These are phyloP conservation scores for Calonectria pauciramosa DNA, from an alignment of 2,329 filamentous ascomycete genomes.

Conservation along the genomic window DNA sequence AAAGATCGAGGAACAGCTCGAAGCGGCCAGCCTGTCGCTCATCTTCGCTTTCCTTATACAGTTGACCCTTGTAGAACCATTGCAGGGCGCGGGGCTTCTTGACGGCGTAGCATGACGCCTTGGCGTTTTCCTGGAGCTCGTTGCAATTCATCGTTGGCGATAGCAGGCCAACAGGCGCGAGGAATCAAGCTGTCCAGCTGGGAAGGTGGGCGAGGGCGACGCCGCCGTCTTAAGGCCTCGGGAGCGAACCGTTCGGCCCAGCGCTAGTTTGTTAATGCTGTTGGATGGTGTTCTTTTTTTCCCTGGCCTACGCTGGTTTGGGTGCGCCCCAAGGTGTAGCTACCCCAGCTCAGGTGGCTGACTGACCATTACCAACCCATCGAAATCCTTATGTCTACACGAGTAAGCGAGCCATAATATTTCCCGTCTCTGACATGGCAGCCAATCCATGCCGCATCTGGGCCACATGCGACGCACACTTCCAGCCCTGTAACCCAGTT, in stretches of 20 bases:
- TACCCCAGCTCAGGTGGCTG: slow-evolving; percentile 30
- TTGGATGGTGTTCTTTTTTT: slow-evolving; percentile 8
- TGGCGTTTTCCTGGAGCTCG: slow-evolving; percentile 50
- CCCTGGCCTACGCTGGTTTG: neutral
- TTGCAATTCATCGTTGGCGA: slow-evolving; percentile 52
- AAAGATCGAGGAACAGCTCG: slow-evolving; percentile 63
- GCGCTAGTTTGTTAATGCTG: slow-evolving; percentile 5
- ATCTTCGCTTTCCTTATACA: slow-evolving; percentile 57
- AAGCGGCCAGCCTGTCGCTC: slow-evolving; percentile 62
- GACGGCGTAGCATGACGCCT: slow-evolving; percentile 51
- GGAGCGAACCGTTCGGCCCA: slow-evolving; percentile 1
- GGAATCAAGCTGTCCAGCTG: neutral
- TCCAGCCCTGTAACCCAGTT: slow-evolving; percentile 19
- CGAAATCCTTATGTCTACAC: slow-evolving; percentile 13
- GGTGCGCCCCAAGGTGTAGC: slow-evolving; percentile 13
- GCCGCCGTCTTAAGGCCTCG: slow-evolving; percentile 12
- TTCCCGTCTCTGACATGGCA: neutral
- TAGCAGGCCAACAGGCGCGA: neutral
- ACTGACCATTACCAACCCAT: slow-evolving; percentile 41
- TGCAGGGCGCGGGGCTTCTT: slow-evolving; percentile 57
- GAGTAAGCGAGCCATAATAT: slow-evolving; percentile 22
- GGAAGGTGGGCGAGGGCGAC: slow-evolving; percentile 1
- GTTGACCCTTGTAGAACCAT: slow-evolving; percentile 59
- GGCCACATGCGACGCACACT: slow-evolving; percentile 7
- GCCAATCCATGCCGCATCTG: slow-evolving; percentile 16